phyloP scores from a whole-genome alignment of 139 green algal species.

The Microglena sp. region DNA sequence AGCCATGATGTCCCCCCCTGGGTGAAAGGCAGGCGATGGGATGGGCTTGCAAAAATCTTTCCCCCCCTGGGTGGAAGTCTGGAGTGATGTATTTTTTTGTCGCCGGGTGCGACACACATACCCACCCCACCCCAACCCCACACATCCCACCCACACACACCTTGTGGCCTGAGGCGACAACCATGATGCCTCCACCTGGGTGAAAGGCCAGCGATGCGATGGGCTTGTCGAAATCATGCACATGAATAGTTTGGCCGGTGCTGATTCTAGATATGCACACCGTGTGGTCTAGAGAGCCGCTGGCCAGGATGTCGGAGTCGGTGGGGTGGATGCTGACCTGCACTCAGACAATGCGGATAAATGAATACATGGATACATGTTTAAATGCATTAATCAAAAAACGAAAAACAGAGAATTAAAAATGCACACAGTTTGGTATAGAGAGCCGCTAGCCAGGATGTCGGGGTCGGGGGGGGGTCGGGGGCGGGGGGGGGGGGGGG shows the following conservation, averaged over 20 bases:
- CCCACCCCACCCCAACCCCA: too few relatives aligned
- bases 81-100: too few relatives aligned
- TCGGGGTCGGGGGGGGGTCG: constrained; percentile 38
- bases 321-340: constrained; percentile 76
- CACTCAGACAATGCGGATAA: neutral
- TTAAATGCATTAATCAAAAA: neutral
- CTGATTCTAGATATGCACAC: constrained; percentile 65
- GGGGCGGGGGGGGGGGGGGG: too few relatives aligned
- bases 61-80: too few relatives aligned
- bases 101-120: too few relatives aligned
- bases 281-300: constrained; percentile 73
- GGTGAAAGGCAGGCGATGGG: constrained; percentile 72
- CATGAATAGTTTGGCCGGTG: constrained; percentile 50
- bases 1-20: constrained; percentile 31
- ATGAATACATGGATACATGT: constrained; percentile 1
- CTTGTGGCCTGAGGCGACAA: constrained; percentile 79
- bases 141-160: constrained; percentile 19
- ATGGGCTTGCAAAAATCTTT: constrained; percentile 71
- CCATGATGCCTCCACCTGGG: constrained; percentile 45
- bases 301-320: constrained; percentile 58
- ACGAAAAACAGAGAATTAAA: constrained; percentile 36
- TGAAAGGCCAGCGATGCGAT: constrained; percentile 85
- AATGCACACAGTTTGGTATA: constrained; percentile 70
- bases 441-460: constrained; percentile 69
- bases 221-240: constrained; percentile 53